phyloP scores from a whole-genome alignment of 1,284 basidiomycete species.

The Lignosus rhinocerotis region DNA sequence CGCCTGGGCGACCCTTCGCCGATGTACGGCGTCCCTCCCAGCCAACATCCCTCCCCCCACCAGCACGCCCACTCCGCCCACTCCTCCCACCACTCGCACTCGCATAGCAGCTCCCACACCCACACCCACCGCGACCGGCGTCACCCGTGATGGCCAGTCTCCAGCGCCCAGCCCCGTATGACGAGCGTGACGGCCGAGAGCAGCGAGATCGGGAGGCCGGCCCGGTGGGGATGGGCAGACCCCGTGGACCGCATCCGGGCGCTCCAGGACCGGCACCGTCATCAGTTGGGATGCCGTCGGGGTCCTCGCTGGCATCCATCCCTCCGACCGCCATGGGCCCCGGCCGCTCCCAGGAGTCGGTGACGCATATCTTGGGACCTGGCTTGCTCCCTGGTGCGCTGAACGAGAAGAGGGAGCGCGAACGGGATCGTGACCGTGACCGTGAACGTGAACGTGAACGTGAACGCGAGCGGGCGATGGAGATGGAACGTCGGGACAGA shows the following conservation, averaged over 20 bases:
- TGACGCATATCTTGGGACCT: constrained; percentile 23
- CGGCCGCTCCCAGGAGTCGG: constrained; percentile 12
- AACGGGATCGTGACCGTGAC: neutral
- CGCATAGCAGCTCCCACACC: constrained; percentile 15
- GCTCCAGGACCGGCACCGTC: constrained; percentile 10
- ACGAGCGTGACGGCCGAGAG: constrained; percentile 21
- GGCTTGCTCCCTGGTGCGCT: constrained; percentile 16
- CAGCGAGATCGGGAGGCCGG: constrained; percentile 22
- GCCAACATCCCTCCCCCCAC: constrained; percentile 13
- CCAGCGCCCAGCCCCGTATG: constrained; percentile 26
- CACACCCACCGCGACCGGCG: constrained; percentile 12
- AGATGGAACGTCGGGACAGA: constrained; percentile 14
- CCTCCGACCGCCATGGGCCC: constrained; percentile 14
- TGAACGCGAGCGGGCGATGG: constrained; percentile 24
- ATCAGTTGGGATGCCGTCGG: constrained; percentile 18
- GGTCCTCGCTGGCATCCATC: constrained; percentile 21
- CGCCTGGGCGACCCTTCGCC: constrained; percentile 31
- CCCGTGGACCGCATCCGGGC: constrained; percentile 18
- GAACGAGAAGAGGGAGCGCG: constrained; percentile 26
- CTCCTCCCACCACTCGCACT: constrained; percentile 2
- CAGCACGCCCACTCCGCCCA: neutral
- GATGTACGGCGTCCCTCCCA: constrained; percentile 31
- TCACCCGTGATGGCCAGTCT: constrained; percentile 36
- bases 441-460: constrained; percentile 23
- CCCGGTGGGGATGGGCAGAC: constrained; percentile 16